Evolutionary conservation across 176 grass and related monocot genomes (phyloP), one percentile per base, ranked within the genome.

Genomic region (Echinochloa phyllopogon): DNA sequence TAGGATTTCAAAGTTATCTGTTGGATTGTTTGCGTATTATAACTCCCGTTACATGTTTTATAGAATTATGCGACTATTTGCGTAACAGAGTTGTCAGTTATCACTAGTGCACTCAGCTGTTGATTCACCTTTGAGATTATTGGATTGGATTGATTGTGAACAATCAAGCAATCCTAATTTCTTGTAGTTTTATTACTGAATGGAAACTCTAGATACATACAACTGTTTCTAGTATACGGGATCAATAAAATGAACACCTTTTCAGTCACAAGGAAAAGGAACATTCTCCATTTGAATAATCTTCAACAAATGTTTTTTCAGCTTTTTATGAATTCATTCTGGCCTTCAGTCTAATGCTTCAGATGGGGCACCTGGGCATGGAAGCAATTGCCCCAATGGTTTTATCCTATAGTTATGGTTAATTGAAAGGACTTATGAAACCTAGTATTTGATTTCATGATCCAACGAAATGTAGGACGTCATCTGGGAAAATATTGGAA

Each of bases 271-370:
- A 44, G 67, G 40, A 44, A 45, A 69, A 43, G 6, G 0, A 69
- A n/a, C 20, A 14, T 45, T 70, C 11, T 71, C 42, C 42, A 45
- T 6, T 25, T 10, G 68, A 71, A 21, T 10, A 71, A 45, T 70
- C 67, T 45, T n/a, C n/a, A 45, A 43, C n/a, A 71, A 23, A 23
- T 42, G 21, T 69, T 18, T 69, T 69, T 44, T 69, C 18, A 23
- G 20, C 39, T 43, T 48, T 72, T 24, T 48, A 16, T 72, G 5
- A 48, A 72, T 48, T 4, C 24, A 48, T 16, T 48, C 41, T 70
- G n/a, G 14, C 24, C 69, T 73, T 73, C 45, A 73, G 45, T 51
- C 44, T 50, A 25, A 73, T 50, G 45, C 43, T 73, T 72, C 67
- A 47, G 21, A 71, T 23, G 23, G 10, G n/a, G n/a, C n/a, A n/a